These are phyloP conservation scores for Wallacemonas sp. DNA, from an alignment of 208 protist genomes.

Conservation along the genomic window DNA sequence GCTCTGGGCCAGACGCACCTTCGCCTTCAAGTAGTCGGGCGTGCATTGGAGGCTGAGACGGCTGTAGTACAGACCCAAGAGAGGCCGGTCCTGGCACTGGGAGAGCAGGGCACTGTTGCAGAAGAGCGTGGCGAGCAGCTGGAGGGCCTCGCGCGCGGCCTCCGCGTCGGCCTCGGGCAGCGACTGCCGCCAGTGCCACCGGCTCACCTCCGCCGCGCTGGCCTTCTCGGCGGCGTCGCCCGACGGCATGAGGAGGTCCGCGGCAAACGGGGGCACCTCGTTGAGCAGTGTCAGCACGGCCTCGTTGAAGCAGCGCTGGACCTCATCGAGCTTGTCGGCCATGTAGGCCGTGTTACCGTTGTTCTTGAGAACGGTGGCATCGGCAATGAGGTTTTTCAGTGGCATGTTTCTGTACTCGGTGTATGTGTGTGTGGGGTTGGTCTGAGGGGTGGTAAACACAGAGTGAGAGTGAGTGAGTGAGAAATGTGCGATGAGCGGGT, in stretches of 20 bases:
- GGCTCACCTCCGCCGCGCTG: background rate
- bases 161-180: background rate
- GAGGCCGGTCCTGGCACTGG: background rate
- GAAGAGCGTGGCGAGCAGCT: background rate
- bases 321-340: background rate
- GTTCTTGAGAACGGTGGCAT: constrained; percentile 15
- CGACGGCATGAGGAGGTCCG: background rate
- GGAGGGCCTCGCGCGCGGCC: background rate
- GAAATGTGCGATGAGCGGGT: too few species aligned
- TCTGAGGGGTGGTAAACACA: too few species aligned
- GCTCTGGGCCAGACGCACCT: background rate
- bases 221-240: background rate
- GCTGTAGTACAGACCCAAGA: constrained; percentile 17
- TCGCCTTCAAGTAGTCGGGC: constrained; percentile 9
- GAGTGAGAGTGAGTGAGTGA: too few species aligned
- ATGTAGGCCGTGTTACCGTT: constrained; percentile 4
- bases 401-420: too few species aligned
- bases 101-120: constrained; percentile 1
- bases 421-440: background rate
- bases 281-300: background rate
- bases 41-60: constrained; percentile 12
- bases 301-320: background rate
- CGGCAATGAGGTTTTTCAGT: constrained; percentile 8
- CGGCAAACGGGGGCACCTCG: background rate
- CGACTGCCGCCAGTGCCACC: background rate